Base-by-base conservation (phyloP, 768 basidiomycete species). In the Mycena venus region DNA sequence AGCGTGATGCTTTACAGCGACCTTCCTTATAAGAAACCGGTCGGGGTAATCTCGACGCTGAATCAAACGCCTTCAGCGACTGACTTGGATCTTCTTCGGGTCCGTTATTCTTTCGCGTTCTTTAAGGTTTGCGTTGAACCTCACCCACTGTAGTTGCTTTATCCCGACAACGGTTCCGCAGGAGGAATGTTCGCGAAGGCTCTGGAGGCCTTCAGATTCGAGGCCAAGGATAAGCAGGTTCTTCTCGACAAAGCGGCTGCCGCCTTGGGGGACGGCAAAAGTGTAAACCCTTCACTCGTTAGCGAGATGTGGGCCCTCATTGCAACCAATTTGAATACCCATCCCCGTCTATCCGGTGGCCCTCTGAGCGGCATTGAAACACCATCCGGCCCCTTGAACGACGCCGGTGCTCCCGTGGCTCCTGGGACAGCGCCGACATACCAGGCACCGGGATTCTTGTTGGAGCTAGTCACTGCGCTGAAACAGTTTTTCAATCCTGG, bases 401-500 rank as follows among this genome's bases (percentile, higher is more conserved):
- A 61, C 31, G 38, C 38, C 15, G 38, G n/a, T 21, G 11, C 21
- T 27, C 12, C 40, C 2, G 42, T 1, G 25, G 42, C 23, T 9
- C 25, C 40, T 17, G 40, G 12, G 8, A n/a, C n/a, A n/a, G 27
- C 60, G 27, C 25, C 38, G 4, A 23, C 49, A 4, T 9, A 51
- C 8, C 49, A 51, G 21, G 23, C 10, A 21, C n/a, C 5, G 11
- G 19, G n/a, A 19, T 62, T 62, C 17, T 21, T 62, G 27, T 12
- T 25, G 2, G 38, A 62, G 25, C 60, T 62, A 7, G 60, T 62
- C 2, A 44, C 42, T 40, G 4, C 60, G 27, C 7, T 62, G 19
- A 71, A 77, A 38, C 42, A 77, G 21, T 62, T 80, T 62, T 80
- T 82, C 68, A 59, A 64, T 36, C 80, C 81, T 11, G 77, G 72